Conservation (phyloP, 164 flowering plant species). For the Chloranthus sessilifolius region DNA sequence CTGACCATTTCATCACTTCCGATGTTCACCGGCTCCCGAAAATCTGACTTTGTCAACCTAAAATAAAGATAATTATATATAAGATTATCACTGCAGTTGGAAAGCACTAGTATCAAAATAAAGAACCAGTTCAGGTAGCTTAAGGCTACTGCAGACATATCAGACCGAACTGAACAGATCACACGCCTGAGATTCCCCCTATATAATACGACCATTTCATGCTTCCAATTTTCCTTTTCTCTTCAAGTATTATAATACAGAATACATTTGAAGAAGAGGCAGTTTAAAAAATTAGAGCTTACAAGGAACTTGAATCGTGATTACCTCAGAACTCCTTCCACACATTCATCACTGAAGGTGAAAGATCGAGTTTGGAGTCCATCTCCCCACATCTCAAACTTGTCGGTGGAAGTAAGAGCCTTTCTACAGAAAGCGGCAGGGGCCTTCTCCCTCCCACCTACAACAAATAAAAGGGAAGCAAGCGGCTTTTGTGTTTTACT, state of each 20-base stretch:
- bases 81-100: too few species aligned
- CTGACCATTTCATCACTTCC: slow-evolving; percentile 99
- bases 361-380: slow-evolving; percentile 95
- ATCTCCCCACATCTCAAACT: slow-evolving; percentile 99
- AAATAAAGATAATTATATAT: slow-evolving; percentile 3
- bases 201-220: too few species aligned
- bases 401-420: slow-evolving; percentile 75
- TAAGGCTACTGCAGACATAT: too few species aligned
- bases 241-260: too few species aligned
- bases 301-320: too few species aligned
- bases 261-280: too few species aligned
- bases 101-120: not conserved
- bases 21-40: slow-evolving; percentile 90
- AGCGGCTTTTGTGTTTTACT: slow-evolving; percentile 3
- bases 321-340: slow-evolving; percentile 94
- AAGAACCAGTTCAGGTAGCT: not conserved
- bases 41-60: slow-evolving; percentile 93
- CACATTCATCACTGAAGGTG: slow-evolving; percentile 97
- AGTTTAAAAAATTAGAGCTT: too few species aligned
- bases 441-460: slow-evolving; percentile 98
- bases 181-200: too few species aligned
- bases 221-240: too few species aligned
- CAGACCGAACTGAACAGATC: too few species aligned
- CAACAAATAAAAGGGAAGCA: slow-evolving; percentile 4
- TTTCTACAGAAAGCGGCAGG: slow-evolving; percentile 99